Evolutionary conservation across 495 filamentous ascomycete genomes (phyloP), one percentile per base, ranked within the genome.

Genomic region (Daldinia decipiens): DNA sequence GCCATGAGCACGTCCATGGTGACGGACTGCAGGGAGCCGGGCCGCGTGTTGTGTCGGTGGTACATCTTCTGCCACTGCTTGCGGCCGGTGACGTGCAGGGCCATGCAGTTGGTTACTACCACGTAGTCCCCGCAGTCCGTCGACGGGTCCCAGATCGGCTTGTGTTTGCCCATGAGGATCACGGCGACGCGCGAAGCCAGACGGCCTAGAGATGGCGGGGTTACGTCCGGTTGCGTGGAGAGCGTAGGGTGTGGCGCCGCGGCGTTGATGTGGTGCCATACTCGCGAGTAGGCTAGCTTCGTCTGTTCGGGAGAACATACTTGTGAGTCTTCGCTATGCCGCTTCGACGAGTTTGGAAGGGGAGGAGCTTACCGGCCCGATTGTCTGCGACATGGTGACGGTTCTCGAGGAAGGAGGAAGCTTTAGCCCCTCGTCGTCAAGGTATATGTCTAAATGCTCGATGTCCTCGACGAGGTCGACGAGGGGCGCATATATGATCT

Each of bases 81-180:
- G 81, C 91, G 92, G 71, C 95, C 95, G 34, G 96, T 98, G 19
- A 89, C 91, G 81, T 91, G 89, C 39, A 99, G 86, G 65, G 93
- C 89, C 58, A 90, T 87, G 85, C 95, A 99, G 74, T 92, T 89
- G 32, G 91, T 91, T 5, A 94, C 95, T 0, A 99, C 95, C 5
- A 99, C 95, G 80, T 99, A 99, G 88, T 99, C 95, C 64, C 95
- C 95, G 86, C 96, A 98, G 86, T 99, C 95, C 61, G 95, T 97
- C 65, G 90, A 88, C 19, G 93, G 96, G 79, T 98, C 92, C 82
- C 89, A 99, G 82, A 97, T 98, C 13, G 95, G 95, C 82, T 99
- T 99, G 86, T 98, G 90, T 86, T 99, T 99, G 81, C 95, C 95
- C 95, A 98, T 98, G 26, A 99, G 89, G 65, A 91, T 85, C 67